Evolutionary conservation across 1,284 basidiomycete species (phyloP), one percentile per base, ranked within the genome.

Genomic region (Sporisorium graminicola): DNA sequence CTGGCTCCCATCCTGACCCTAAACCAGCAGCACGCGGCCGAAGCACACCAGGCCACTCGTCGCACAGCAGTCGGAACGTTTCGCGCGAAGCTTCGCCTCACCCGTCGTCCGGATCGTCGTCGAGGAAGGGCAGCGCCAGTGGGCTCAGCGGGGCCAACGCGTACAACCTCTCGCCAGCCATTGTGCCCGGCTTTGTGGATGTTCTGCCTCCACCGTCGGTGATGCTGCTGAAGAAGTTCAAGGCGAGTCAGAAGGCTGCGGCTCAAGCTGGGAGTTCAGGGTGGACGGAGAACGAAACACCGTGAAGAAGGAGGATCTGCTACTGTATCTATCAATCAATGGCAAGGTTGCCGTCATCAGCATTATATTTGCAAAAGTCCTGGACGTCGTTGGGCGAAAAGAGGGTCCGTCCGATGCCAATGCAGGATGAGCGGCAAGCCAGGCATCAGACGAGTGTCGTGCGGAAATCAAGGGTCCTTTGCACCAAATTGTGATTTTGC

Each of bases 41-140:
- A 31, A 47, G 40, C 52, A 52, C 27, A 13, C 24, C 46, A 16
- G 20, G 33, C 14, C 26, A 31, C 35, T 64, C 67, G 10, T 47
- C 57, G 7, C n/a, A 31, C 16, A 60, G 61, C 42, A 61, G 68
- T 31, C 61, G 68, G 3, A 56, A 61, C 29, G 61, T 55, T 4
- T 69, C 66, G 35, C 50, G 66, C n/a, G 59, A 58, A 35, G 66
- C 56, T 2, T 69, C 66, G 3, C 66, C 66, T 6, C 31, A 52
- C 33, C 52, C 58, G 0, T 59, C 47, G 16, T 26, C 22, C 3
- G 27, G 53, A 8, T 33, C 53, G 22, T 42, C 46, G 9, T 43
- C 46, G 12, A 31, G 49, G 1, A 67, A 57, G 26, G 31, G 51
- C 24, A 54, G 51, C n/a, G 51, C 35, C 24, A 44, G 54, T n/a